phyloP scores from a whole-genome alignment of 2,329 filamentous ascomycete genomes.

The Epichloe sibirici region DNA sequence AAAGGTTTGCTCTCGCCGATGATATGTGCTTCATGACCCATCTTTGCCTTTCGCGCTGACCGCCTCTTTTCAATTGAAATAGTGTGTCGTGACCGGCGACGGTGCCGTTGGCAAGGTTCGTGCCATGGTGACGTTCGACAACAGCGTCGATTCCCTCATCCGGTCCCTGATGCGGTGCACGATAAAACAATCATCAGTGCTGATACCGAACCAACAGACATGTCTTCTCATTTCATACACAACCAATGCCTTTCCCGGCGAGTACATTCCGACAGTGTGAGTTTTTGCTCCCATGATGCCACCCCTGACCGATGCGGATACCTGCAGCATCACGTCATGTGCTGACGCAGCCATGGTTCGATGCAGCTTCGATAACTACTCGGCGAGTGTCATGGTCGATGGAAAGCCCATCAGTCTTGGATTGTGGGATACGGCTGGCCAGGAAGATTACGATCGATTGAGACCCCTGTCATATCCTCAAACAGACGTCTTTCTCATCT shows the following conservation, averaged over 20 bases:
- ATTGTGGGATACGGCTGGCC: constrained; percentile 95
- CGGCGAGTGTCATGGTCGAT: constrained; percentile 97
- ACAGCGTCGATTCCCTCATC: background rate
- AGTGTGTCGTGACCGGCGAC: constrained; percentile 98
- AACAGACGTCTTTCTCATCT: constrained; percentile 96
- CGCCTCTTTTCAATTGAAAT: constrained; percentile 9
- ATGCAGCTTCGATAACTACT: constrained; percentile 92
- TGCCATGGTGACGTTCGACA: background rate
- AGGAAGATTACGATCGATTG: constrained; percentile 95
- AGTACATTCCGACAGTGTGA: constrained; percentile 98
- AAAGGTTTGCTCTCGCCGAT: constrained; percentile 53
- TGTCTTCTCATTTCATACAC: constrained; percentile 99
- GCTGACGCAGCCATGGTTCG: constrained; percentile 5
- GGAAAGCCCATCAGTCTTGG: constrained; percentile 94
- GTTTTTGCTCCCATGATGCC: constrained; percentile 21
- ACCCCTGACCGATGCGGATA: constrained; percentile 2
- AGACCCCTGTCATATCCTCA: constrained; percentile 94
- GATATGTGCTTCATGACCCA: background rate
- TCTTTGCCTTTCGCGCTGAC: constrained; percentile 16
- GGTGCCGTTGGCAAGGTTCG: constrained; percentile 85
- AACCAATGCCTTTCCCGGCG: constrained; percentile 98
- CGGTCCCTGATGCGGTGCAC: background rate
- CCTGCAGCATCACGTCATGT: background rate
- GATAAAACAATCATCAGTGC: background rate
- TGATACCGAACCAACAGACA: constrained; percentile 47